These are phyloP conservation scores for Boletus sp. DNA, from an alignment of 1,284 basidiomycete genomes.

Conservation along the genomic window DNA sequence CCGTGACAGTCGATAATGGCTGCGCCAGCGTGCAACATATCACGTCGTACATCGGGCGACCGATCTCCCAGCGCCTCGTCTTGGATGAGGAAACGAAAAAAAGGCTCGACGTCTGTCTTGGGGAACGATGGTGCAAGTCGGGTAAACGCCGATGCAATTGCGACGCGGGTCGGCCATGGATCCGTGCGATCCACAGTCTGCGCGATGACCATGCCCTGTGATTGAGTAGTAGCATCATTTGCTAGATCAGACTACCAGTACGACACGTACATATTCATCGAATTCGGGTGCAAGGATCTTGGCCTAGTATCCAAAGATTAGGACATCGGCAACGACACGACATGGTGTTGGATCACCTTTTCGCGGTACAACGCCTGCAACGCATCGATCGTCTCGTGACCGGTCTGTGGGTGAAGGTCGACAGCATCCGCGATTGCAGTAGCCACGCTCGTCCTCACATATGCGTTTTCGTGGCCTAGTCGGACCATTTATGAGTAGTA, in stretches of 20 bases:
- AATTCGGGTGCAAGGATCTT: conserved; percentile 89
- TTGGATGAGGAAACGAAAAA: conserved; percentile 89
- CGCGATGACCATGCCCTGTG: conserved; percentile 91
- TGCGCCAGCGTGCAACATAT: conserved; percentile 87
- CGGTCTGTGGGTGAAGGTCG: conserved; percentile 73
- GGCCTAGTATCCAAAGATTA: conserved; percentile 48
- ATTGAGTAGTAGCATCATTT: neutral
- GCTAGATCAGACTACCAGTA: neutral
- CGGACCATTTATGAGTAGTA: neutral
- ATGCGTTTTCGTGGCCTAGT: conserved; percentile 77
- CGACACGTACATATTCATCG: conserved; percentile 75
- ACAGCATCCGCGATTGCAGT: conserved; percentile 80
- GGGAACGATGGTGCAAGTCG: conserved; percentile 73
- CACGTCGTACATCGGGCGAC: conserved; percentile 78
- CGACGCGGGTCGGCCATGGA: conserved; percentile 87
- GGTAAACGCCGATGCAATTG: conserved; percentile 75
- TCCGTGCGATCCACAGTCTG: conserved; percentile 90
- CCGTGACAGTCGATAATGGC: conserved; percentile 88
- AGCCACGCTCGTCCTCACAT: conserved; percentile 80
- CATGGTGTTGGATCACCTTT: conserved; percentile 53
- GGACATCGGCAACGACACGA: neutral
- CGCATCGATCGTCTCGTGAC: conserved; percentile 49
- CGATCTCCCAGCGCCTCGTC: conserved; percentile 91
- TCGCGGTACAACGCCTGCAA: conserved; percentile 82
- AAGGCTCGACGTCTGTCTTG: conserved; percentile 68